Evolutionary conservation across 768 basidiomycete genomes (phyloP), one percentile per base, ranked within the genome.

Genomic region (Psilocybe tampanensis): DNA sequence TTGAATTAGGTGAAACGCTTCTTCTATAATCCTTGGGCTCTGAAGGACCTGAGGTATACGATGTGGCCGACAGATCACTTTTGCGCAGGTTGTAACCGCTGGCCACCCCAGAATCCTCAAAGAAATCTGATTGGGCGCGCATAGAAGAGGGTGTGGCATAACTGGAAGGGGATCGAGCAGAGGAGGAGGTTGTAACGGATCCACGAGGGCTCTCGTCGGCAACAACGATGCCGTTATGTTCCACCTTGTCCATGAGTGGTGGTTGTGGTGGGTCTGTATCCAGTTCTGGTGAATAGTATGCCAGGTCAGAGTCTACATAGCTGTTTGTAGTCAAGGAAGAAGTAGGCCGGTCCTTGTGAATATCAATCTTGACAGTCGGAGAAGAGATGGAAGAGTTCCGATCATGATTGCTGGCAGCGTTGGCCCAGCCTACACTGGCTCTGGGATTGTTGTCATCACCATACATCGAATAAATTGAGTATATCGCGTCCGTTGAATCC

Each of bases 381-480:
- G 63, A 56, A 43, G 59, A 64, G 36, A 59, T 66, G 64, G 64
- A 61, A 33, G 45, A 52, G 26, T 60, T 71, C 45, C 67, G 74
- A 59, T 73, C 74, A 56, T 74, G 69, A 44, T 57, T 55, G 45
- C 54, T 44, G 36, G 68, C 47, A 34, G 52, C 52, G 32, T 48
- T 32, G n/a, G 68, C 65, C 80, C 82, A 86, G 75, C 80, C 81
- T 50, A 75, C 70, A 50, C 74, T 72, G 8, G 63, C 59, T 41
- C 55, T 56, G 15, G 62, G 68, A 59, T 54, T 68, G 66, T 58
- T 58, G 55, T 86, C 83, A 68, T 87, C 86, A 52, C 84, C 84
- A 69, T 94, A 94, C 91, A 92, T 92, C 47, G 89, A 91, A 70
- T 92, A 94, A 55, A 94, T 93, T 52, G 89, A 86, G 68, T 88